Base-by-base conservation (phyloP, 2,329 filamentous ascomycete genomes). In the Diplodia scrobiculata region DNA sequence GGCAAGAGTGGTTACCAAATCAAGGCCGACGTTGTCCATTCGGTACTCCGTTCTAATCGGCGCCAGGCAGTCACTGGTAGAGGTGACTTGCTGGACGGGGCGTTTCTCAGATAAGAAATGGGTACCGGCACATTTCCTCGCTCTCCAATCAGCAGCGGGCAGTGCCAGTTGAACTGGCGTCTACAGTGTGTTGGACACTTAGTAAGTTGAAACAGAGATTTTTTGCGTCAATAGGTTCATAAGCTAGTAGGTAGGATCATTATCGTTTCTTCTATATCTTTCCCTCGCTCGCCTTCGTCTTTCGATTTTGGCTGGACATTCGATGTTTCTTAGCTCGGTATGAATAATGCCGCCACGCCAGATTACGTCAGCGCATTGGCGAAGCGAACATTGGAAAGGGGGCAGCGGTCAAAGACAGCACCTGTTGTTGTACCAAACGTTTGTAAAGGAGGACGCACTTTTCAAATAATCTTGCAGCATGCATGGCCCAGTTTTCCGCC, bases 1-100 rank as follows among this genome's bases (percentile, higher is more conserved):
- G 25, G 47, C 32, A 67, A 67, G 59, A 67, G 34, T 32, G 65
- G 65, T 10, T 67, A 67, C 29, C 34, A 55, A 36, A 60, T 67
- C 11, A 25, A 34, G 1, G 17, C 38, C 13, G 65, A 63, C 25
- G 38, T 36, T 2, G 65, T 67, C 13, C 27, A 38, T 25, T 27
- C 36, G 10, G 59, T 67, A n/a, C 27, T 67, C 14, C 6, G 32
- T 7, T 45, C 17, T 9, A 60, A 52, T 9, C 47, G 54, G 5
- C 38, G 52, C 17, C 5, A 27, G 27, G 41, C 53, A n/a, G 10
- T 29, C 7, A 52, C 51, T 21, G 29, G 25, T 10, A 11, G 9
- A 7, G 52, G 63, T 2, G 52, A 62, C 19, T 17, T 14, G 21
- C 13, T 17, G 25, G 55, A 50, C 3, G 55, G 65, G 2, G 54